Percentiles rank a stretch among this genome's conserved stretches.
Conservation (phyloP, 2,329 filamentous ascomycete species). For the Sporothrix phasma region DNA sequence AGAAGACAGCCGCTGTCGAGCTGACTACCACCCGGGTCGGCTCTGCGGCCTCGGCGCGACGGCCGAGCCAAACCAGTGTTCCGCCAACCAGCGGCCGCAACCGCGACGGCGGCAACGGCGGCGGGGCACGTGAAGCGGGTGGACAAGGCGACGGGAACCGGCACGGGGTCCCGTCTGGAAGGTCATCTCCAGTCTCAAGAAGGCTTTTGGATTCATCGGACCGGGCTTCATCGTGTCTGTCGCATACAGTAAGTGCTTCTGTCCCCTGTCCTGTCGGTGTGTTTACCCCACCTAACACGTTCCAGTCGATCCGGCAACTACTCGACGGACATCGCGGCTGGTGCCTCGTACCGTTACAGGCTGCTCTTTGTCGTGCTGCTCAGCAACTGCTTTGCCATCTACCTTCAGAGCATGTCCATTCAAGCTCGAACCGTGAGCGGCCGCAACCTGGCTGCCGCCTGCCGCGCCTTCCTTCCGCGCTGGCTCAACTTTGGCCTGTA, state of each 20-base stretch:
- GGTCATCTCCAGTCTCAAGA: conserved; percentile 38
- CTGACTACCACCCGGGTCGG: conserved; percentile 5
- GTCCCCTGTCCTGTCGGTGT: not conserved
- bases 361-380: conserved; percentile 60
- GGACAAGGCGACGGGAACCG: not conserved
- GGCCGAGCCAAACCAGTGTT: conserved; percentile 7
- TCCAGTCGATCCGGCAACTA: conserved; percentile 57
- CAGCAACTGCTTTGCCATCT: conserved; percentile 61
- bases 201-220: conserved; percentile 41
- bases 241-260: conserved; percentile 40
- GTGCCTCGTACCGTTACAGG: conserved; percentile 53
- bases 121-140: not conserved
- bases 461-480: conserved; percentile 52
- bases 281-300: not conserved
- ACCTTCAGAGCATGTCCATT: conserved; percentile 58
- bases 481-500: conserved; percentile 58
- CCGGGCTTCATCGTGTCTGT: conserved; percentile 57
- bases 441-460: conserved; percentile 56
- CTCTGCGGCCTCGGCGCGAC: conserved; percentile 7
- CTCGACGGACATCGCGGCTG: conserved; percentile 55
- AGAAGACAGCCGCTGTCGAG: not conserved
- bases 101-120: not conserved
- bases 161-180: conserved; percentile 17
- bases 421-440: conserved; percentile 60
- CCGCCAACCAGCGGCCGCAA: not conserved